A percentile compares a stretch with the other conserved stretches of the same genome.
Evolutionary conservation across 177 flowering plant species (phyloP).

Genomic region (Tripterygium wilfordii): DNA sequence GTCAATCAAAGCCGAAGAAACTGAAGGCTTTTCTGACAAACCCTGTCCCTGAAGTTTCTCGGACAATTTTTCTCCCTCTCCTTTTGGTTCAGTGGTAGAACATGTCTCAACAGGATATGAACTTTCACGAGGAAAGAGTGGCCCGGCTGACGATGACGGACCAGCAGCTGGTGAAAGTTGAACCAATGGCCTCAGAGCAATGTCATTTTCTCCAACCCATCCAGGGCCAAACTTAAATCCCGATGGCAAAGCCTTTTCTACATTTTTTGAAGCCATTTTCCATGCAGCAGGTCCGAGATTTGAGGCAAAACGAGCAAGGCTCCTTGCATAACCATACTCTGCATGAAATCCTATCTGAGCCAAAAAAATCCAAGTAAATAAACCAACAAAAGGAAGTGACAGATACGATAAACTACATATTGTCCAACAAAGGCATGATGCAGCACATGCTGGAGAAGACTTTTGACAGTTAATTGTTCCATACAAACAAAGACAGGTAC

Average conservation of each 20-base stretch:
- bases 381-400: not conserved
- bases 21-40: conserved; percentile 18
- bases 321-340: conserved; percentile 51
- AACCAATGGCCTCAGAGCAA: conserved; percentile 9
- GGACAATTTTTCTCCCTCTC: conserved; percentile 13
- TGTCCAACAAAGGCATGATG: conserved; percentile 2
- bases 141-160: conserved; percentile 8
- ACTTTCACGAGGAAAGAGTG: conserved; percentile 11
- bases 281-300: conserved; percentile 51
- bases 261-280: conserved; percentile 47
- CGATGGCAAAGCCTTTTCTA: conserved; percentile 30
- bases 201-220: conserved; percentile 47
- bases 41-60: conserved; percentile 19
- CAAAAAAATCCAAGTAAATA: conserved; percentile 11
- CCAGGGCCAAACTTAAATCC: conserved; percentile 45
- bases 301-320: conserved; percentile 58
- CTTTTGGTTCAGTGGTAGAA: conserved; percentile 12
- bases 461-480: no score
- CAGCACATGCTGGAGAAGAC: conserved; percentile 1
- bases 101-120: conserved; percentile 7
- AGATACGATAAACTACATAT: conserved; percentile 1
- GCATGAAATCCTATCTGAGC: conserved; percentile 50
- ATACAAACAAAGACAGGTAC: no score
- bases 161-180: conserved; percentile 1
- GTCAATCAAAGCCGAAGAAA: conserved; percentile 9